Base-by-base conservation (phyloP, 2,329 filamentous ascomycete genomes). In the Diaporthe velutina region DNA sequence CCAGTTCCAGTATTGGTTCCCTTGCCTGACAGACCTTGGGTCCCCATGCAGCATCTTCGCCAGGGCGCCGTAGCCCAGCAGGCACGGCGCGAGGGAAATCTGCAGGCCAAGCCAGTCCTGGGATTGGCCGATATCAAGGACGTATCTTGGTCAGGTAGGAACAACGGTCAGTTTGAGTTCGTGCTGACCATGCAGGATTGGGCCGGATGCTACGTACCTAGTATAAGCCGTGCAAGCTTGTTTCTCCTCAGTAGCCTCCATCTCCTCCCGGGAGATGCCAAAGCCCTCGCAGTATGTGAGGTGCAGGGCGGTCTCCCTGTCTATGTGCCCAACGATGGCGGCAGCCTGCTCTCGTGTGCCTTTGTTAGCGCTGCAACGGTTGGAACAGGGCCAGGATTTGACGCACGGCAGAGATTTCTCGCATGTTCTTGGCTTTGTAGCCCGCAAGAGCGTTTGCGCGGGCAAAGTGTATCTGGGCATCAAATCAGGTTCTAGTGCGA, bases 21-120 rank as follows among this genome's bases (percentile, higher is more conserved):
- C 90, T 17, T 93, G 87, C 52, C 88, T 87, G 76, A 86, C 86
- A 48, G 91, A 93, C n/a, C 85, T 86, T 66, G 88, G 84, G 76
- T 94, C 92, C 19, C 86, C 86, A 78, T 92, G 88, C 4, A 98
- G 87, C 79, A 94, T 90, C 79, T 89, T 88, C 8, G 94, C 96
- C 75, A 97, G 94, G 73, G 91, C 90, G 13, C 93, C 93, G 82
- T 98, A 98, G 55, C 96, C 96, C n/a, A 98, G 89, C 42, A 98
- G 87, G 81, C 96, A 98, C 0, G 96, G 95, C 19, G 96, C 92
- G 71, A 98, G 88, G 6, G 95, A 93, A 76, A 98, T 87, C 80
- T 98, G 95, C 13, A 98, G 89, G 5, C 93, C 95, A 58, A 98
- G 88, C 92, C 93, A 97, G 85, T 98, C 95, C 81, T 97, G 92